Conservation (phyloP, 148 eudicot species). For the Persicaria maculosa region DNA sequence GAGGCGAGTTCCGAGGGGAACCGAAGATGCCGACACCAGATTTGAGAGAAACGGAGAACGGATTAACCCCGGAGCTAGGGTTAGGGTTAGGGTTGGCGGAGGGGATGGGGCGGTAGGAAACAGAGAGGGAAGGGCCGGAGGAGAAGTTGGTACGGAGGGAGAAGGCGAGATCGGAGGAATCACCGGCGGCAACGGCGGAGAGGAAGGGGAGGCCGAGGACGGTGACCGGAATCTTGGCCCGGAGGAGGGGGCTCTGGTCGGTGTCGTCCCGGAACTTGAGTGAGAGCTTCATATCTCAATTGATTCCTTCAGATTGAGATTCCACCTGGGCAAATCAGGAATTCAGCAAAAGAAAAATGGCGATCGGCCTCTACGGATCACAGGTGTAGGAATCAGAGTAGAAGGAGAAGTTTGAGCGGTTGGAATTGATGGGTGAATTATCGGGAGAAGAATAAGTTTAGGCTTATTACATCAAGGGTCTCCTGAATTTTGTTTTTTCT, state of each 20-base stretch:
- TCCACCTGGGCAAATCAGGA: not conserved
- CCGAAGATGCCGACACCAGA: constrained; percentile 73
- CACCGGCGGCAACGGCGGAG: constrained; percentile 55
- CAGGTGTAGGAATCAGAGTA: not conserved
- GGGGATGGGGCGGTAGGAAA: constrained; percentile 57
- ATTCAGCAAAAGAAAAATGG: too few relatives aligned
- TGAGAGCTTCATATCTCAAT: constrained; percentile 12
- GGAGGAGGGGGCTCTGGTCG: constrained; percentile 46
- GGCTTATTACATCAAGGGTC: not conserved
- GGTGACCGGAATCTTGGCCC: constrained; percentile 71
- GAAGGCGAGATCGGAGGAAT: constrained; percentile 63
- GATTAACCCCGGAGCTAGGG: constrained; percentile 17
- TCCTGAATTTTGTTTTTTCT: not conserved
- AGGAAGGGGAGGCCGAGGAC: constrained; percentile 64
- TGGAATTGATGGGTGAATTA: not conserved
- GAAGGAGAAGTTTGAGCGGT: not conserved
- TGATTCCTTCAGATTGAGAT: not conserved
- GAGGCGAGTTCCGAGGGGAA: constrained; percentile 65
- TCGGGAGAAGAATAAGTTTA: not conserved
- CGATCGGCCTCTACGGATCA: too few relatives aligned
- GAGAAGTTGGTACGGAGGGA: constrained; percentile 69
- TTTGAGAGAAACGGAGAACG: constrained; percentile 54
- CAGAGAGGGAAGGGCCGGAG: constrained; percentile 68
- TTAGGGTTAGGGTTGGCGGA: constrained; percentile 23
- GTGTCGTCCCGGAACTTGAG: constrained; percentile 15